phyloP scores from a whole-genome alignment of 768 basidiomycete species.

The Boletus sp. region DNA sequence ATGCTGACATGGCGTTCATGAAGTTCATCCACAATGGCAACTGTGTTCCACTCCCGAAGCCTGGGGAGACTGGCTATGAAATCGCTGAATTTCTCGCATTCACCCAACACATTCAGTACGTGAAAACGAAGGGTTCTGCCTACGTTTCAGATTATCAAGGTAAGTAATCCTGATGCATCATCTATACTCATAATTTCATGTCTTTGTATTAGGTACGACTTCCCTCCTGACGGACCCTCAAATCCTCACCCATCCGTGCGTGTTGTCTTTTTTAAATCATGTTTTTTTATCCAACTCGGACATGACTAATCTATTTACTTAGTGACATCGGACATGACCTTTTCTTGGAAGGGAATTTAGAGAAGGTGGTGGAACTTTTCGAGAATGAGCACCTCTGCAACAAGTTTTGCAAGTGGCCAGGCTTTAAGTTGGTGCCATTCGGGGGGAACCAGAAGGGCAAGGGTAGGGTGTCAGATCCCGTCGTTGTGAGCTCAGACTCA shows the following conservation, averaged over 20 bases:
- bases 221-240: background rate
- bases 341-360: slow-evolving; percentile 9
- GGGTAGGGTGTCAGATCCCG: background rate
- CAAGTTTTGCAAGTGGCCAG: slow-evolving; percentile 9
- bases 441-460: background rate
- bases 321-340: background rate
- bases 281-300: too few relatives aligned
- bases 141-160: background rate
- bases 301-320: too few relatives aligned
- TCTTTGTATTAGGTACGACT: background rate
- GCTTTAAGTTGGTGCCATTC: background rate
- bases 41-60: background rate
- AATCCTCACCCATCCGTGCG: background rate
- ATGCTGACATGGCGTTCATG: background rate
- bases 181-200: too few relatives aligned
- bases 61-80: background rate
- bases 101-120: background rate
- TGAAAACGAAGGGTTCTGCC: background rate
- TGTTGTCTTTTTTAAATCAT: background rate
- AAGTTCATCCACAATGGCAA: background rate
- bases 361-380: slow-evolving; percentile 2
- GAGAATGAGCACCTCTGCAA: slow-evolving; percentile 8
- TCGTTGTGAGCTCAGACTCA: background rate
- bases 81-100: background rate
- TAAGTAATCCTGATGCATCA: background rate